Base-by-base conservation (phyloP, 2,329 filamentous ascomycete genomes). In the Macroventuria anomochaeta region DNA sequence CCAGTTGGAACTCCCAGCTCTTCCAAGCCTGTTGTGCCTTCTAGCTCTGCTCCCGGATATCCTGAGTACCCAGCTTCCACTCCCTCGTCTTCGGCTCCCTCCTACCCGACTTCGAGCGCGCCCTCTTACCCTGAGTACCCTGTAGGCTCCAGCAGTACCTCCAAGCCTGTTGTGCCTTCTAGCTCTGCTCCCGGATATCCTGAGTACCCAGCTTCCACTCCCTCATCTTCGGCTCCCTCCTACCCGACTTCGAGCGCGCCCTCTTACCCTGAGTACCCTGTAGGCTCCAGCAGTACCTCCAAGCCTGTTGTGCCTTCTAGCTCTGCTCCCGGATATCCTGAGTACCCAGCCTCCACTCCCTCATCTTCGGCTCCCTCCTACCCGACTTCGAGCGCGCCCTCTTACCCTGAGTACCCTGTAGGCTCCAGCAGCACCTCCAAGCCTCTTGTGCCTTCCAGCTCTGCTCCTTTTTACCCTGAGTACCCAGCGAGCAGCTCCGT, bases 1-100 rank as follows among this genome's bases (percentile, higher is more conserved):
- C n/a, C n/a, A n/a, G n/a, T n/a, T n/a, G n/a, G n/a, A n/a, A 53
- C 43, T 12, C 53, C 58, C 34, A 38, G 10, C 11, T 54, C 56
- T 21, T 41, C 29, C 21, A 38, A 36, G 25, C 44, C 34, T 6
- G 44, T 32, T 18, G 17, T 18, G 2, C 17, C 34, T 5, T 43
- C 46, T 3, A 39, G 34, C 46, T 50, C 42, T 15, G 42, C 42
- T 17, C 26, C 42, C 13, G 28, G 31, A n/a, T 59, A 54, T n/a
- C 39, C 57, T 5, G 43, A 29, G 25, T 15, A 11, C 43, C 51
- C 33, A 17, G 39, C 3, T 26, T 21, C 15, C 5, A 15, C 32
- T 11, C 44, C 55, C 36, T n/a, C n/a, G n/a, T 33, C 52, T 18
- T 17, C 5, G n/a, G 36, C 2, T 11, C 21, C 21, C 3, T 23